Conservation (phyloP, 1,284 basidiomycete species). For the Ganoderma multipileum region DNA sequence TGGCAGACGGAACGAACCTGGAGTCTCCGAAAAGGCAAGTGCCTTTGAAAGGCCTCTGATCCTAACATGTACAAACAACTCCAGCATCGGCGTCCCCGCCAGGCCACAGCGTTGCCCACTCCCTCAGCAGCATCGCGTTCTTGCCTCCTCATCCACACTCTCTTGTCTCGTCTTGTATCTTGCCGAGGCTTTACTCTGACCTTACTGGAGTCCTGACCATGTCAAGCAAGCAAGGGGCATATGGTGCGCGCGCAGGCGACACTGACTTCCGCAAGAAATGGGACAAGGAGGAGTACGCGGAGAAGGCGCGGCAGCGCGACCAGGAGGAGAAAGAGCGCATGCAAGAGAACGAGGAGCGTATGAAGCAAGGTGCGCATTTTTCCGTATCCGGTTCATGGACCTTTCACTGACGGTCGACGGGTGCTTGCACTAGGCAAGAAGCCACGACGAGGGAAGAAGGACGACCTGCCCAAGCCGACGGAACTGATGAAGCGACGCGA, state of each 20-base stretch:
- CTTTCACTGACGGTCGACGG: slow-evolving; percentile 2
- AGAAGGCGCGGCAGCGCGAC: slow-evolving; percentile 78
- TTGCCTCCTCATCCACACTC: background rate
- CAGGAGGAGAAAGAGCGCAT: slow-evolving; percentile 80
- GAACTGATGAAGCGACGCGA: slow-evolving; percentile 89
- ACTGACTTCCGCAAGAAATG: slow-evolving; percentile 86
- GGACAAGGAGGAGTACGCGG: slow-evolving; percentile 87
- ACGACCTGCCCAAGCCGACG: slow-evolving; percentile 87
- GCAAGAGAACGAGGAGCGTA: slow-evolving; percentile 84
- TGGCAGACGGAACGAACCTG: background rate
- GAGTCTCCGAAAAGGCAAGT: background rate
- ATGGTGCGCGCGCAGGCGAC: slow-evolving; percentile 67
- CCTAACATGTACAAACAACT: slow-evolving; percentile 20
- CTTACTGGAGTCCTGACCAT: slow-evolving; percentile 41
- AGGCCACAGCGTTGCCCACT: background rate
- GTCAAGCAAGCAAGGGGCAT: slow-evolving; percentile 68
- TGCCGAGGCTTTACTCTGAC: background rate
- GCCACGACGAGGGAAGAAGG: slow-evolving; percentile 66
- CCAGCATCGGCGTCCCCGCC: background rate
- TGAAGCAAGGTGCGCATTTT: slow-evolving; percentile 73
- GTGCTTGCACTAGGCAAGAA: slow-evolving; percentile 70
- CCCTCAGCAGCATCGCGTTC: background rate
- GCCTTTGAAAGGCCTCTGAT: slow-evolving; percentile 6
- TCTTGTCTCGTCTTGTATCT: too few relatives aligned
- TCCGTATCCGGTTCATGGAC: background rate